Evolutionary conservation across 257 asterid genomes (phyloP), one percentile per base, ranked within the genome.

Genomic region (Mentha longifolia): DNA sequence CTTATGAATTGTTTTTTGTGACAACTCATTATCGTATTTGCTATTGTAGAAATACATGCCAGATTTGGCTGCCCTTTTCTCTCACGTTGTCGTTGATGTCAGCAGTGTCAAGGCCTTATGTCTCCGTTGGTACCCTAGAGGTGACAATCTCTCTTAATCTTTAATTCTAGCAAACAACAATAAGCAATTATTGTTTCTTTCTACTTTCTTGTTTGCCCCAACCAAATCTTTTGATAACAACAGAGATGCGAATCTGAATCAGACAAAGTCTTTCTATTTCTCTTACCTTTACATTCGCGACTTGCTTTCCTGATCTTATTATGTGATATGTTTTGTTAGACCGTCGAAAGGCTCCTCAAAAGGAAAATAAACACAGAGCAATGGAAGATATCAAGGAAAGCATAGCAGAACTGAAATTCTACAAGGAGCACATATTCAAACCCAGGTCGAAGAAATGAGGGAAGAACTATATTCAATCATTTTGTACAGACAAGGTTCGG

Each of bases 351-450:
- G 95, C 98, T 69, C 98, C 98, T 69, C 79, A 67, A 58, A 92
- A 92, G 85, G 85, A 80, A 77, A 90, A 83, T 75, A 92, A 82
- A 59, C 98, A 92, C 85, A 82, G 97, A 76, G 97, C 97, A 49
- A 76, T 92, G 97, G 97, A 89, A 74, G 98, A 92, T 82, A 92
- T 92, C 71, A 90, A 78, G 82, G 97, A 92, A 84, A 92, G 97
- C 81, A 90, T 92, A 68, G 90, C 90, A 16, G 95, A 92, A 70
- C 97, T 92, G 13, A 84, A 81, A 56, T 92, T 77, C 86, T 90
- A 74, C 88, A 90, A 90, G 86, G 89, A 88, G 58, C 71, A 81
- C 82, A 92, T 92, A 58, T 92, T 92, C 69, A 92, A 88, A 82
- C 58, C 83, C 51, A 86, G 74, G 79, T 71, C 80, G 9, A 85